Percentiles rank a stretch among this genome's conserved stretches.
These are phyloP conservation scores for Coccomyxa sp. DNA, from an alignment of 139 green algal species.

Conservation along the genomic window DNA sequence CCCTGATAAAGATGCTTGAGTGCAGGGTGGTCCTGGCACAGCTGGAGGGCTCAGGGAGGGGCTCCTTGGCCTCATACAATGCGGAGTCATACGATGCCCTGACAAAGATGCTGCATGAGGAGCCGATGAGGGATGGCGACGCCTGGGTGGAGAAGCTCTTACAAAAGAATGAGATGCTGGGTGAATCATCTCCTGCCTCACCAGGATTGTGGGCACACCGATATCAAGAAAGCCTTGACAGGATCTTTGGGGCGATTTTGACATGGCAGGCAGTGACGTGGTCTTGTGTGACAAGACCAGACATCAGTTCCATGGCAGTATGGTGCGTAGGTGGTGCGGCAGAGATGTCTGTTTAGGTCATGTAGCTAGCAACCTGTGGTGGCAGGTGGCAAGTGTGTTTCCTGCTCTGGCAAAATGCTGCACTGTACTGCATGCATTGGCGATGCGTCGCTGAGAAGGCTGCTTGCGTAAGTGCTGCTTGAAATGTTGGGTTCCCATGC, in stretches of 20 bases:
- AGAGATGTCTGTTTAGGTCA: neutral
- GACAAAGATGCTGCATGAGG: slow-evolving; percentile 26
- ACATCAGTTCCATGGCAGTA: too few relatives aligned
- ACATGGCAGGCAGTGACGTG: too few relatives aligned
- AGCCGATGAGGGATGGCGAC: slow-evolving; percentile 34
- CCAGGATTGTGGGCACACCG: neutral
- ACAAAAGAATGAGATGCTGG: slow-evolving; percentile 39
- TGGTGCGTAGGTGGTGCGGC: too few relatives aligned
- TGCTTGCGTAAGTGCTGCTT: neutral
- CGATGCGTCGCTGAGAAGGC: too few relatives aligned
- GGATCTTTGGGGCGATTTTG: too few relatives aligned
- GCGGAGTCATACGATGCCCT: slow-evolving; percentile 14
- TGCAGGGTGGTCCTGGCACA: too few relatives aligned
- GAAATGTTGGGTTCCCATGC: neutral
- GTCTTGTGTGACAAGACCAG: too few relatives aligned
- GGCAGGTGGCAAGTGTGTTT: neutral
- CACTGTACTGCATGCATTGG: too few relatives aligned
- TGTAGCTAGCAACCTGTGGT: neutral
- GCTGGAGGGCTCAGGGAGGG: slow-evolving; percentile 63
- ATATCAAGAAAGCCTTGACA: too few relatives aligned
- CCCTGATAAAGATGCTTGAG: too few relatives aligned
- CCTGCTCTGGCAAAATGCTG: too few relatives aligned
- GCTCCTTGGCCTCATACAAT: slow-evolving; percentile 55
- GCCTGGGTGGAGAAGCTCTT: slow-evolving; percentile 45
- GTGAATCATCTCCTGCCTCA: slow-evolving; percentile 10